phyloP scores from a whole-genome alignment of 202 grass and related monocot species.

The Saccharum hybrid region DNA sequence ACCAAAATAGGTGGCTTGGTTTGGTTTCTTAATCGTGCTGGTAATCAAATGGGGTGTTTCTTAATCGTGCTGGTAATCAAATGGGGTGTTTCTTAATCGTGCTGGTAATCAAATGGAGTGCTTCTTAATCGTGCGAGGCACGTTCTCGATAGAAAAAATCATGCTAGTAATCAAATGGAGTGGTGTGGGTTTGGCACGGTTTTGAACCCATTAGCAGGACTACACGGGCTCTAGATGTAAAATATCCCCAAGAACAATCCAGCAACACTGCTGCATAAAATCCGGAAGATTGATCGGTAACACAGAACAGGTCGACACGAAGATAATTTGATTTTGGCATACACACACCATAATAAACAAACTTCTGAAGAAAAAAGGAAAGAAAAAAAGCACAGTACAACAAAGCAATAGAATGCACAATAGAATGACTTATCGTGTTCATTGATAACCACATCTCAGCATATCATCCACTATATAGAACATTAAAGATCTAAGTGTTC shows the following conservation, averaged over 20 bases:
- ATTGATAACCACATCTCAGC: neutral
- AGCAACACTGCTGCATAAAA: neutral
- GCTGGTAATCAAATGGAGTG: too few relatives aligned
- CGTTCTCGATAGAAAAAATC: too few relatives aligned
- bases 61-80: too few relatives aligned
- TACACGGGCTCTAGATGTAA: neutral
- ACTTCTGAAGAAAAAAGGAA: neutral
- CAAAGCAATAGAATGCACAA: neutral
- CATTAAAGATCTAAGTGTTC: neutral
- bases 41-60: too few relatives aligned
- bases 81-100: too few relatives aligned
- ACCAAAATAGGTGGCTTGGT: too few relatives aligned
- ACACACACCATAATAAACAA: neutral
- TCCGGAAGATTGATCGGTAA: neutral
- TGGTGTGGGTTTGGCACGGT: too few relatives aligned
- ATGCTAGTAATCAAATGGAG: too few relatives aligned
- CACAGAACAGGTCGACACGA: neutral
- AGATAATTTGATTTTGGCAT: neutral
- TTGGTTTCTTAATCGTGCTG: too few relatives aligned
- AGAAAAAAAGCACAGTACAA: neutral
- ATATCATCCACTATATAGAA: neutral
- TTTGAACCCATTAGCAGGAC: too few relatives aligned
- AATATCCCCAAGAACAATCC: neutral
- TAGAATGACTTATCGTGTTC: neutral
- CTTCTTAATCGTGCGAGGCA: too few relatives aligned